Evolutionary conservation across 2,329 filamentous ascomycete genomes (phyloP).

Genomic region (Fusarium chlamydosporum): DNA sequence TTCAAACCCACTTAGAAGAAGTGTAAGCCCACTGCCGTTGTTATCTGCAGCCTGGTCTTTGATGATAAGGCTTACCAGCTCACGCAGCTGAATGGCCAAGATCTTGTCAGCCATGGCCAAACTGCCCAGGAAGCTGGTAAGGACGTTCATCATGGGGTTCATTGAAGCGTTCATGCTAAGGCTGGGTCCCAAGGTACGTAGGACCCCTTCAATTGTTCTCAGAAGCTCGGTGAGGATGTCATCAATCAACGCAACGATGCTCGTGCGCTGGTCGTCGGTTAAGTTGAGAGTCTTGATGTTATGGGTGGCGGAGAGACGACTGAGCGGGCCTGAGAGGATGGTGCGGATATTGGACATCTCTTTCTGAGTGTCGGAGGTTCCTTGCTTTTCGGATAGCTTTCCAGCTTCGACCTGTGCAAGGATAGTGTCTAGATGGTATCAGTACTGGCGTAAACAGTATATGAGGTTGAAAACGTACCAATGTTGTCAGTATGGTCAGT

Average conservation of each 20-base stretch:
- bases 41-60: not conserved
- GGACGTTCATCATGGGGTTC: conserved; percentile 17
- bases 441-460: not conserved
- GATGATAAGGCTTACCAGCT: not conserved
- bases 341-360: conserved; percentile 8
- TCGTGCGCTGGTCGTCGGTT: not conserved
- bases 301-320: conserved; percentile 10
- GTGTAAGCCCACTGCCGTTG: not conserved
- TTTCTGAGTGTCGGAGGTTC: conserved; percentile 1
- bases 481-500: not conserved
- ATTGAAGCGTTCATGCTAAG: conserved; percentile 10
- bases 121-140: conserved; percentile 4
- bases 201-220: not conserved
- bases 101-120: not conserved
- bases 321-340: not conserved
- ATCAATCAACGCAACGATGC: not conserved
- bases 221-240: not conserved
- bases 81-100: not conserved
- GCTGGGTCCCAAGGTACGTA: not conserved
- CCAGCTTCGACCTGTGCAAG: conserved; percentile 2
- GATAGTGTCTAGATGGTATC: not conserved
- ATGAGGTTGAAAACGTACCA: not conserved
- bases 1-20: conserved; percentile 16
- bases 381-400: not conserved
- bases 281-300: conserved; percentile 6